These are phyloP conservation scores for Nakaseomyces kungkrabaensis DNA, from an alignment of 1,139 yeast species.

Conservation along the genomic window DNA sequence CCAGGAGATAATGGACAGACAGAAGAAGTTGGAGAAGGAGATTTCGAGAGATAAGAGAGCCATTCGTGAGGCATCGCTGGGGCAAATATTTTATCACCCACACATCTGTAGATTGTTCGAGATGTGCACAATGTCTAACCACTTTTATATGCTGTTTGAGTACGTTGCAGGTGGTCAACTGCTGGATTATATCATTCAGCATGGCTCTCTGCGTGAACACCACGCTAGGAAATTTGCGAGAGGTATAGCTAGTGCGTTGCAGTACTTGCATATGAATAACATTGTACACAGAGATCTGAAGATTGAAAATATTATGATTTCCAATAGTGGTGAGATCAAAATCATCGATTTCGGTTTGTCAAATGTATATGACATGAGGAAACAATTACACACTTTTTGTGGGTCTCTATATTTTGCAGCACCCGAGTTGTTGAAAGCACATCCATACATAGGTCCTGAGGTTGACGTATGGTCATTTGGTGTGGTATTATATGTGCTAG, in stretches of 20 bases:
- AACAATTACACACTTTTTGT: slow-evolving; percentile 83
- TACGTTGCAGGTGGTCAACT: slow-evolving; percentile 96
- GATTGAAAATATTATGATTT: slow-evolving; percentile 92
- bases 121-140: slow-evolving; percentile 93
- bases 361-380: slow-evolving; percentile 65
- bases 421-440: slow-evolving; percentile 87
- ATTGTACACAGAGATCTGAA: slow-evolving; percentile 95
- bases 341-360: slow-evolving; percentile 95
- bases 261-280: slow-evolving; percentile 85
- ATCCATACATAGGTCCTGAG: slow-evolving; percentile 92
- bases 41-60: slow-evolving; percentile 87
- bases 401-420: slow-evolving; percentile 98
- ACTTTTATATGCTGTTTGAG: slow-evolving; percentile 93
- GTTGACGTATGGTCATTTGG: slow-evolving; percentile 99
- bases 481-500: slow-evolving; percentile 85
- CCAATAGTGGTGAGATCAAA: slow-evolving; percentile 86
- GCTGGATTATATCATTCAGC: slow-evolving; percentile 94
- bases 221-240: slow-evolving; percentile 93
- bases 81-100: slow-evolving; percentile 82
- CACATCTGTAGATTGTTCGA: slow-evolving; percentile 87
- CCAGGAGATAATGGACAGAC: slow-evolving; percentile 50
- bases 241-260: slow-evolving; percentile 91
- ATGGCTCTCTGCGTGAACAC: slow-evolving; percentile 87
- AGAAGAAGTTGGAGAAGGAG: slow-evolving; percentile 74
- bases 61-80: slow-evolving; percentile 88